A percentile compares a stretch with the other conserved stretches of the same genome.
Conservation (phyloP, 768 basidiomycete genomes). For the Xerocomellus amylosporus region DNA sequence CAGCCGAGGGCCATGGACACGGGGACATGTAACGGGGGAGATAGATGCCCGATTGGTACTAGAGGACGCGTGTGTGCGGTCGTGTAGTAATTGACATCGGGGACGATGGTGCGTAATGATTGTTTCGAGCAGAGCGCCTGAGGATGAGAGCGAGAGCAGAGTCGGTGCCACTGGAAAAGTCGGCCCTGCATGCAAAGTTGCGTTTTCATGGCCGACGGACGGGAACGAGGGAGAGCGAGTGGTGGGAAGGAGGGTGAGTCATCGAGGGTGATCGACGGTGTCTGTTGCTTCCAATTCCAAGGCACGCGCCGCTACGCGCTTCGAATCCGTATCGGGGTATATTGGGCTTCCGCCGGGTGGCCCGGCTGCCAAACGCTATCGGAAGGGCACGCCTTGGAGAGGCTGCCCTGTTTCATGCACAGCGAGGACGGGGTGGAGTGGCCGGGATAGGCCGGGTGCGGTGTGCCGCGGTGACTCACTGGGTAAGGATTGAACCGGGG, state of each 20-base stretch:
- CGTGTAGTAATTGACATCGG: constrained; percentile 14
- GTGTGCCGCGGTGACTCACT: neutral
- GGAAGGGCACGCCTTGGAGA: neutral
- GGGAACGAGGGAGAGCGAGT: neutral
- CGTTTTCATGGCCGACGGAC: constrained; percentile 14
- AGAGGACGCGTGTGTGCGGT: neutral
- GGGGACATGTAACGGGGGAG: constrained; percentile 12
- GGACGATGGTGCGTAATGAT: constrained; percentile 13
- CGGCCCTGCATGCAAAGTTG: neutral
- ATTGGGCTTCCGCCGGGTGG: constrained; percentile 11
- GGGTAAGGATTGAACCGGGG: constrained; percentile 17
- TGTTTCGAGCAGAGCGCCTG: neutral
- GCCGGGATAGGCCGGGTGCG: constrained; percentile 13
- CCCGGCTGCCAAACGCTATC: neutral
- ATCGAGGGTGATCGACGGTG: constrained; percentile 33
- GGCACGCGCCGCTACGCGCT: constrained; percentile 19
- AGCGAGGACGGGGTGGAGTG: neutral
- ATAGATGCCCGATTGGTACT: neutral
- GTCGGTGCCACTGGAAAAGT: constrained; percentile 11
- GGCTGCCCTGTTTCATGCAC: constrained; percentile 15
- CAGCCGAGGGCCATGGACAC: constrained; percentile 40
- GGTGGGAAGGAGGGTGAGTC: constrained; percentile 11
- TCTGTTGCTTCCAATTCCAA: constrained; percentile 23
- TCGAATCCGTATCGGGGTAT: constrained; percentile 23
- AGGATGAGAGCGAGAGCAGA: neutral